Percentiles rank a stretch among this genome's conserved stretches.
These are phyloP conservation scores for Amoebophrya sp. DNA, from an alignment of 169 alveolate genomes.

Conservation along the genomic window DNA sequence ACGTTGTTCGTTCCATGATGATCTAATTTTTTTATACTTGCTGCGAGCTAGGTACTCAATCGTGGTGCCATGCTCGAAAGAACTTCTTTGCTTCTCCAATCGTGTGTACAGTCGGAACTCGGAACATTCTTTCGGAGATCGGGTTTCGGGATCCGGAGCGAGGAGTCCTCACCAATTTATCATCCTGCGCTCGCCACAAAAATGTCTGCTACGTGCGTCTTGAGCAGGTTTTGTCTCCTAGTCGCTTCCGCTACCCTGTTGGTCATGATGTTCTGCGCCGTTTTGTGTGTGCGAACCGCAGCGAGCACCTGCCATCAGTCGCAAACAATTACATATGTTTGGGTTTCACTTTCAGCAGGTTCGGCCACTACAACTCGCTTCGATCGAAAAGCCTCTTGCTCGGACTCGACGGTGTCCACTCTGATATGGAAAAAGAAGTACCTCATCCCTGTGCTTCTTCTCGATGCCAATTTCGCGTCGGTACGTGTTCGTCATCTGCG, in stretches of 20 bases:
- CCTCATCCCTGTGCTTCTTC: not conserved
- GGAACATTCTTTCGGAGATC: too few species aligned
- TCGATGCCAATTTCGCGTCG: not conserved
- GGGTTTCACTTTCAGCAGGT: not conserved
- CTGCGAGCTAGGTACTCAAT: too few species aligned
- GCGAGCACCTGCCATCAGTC: not conserved
- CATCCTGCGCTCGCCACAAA: not conserved
- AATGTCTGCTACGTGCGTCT: not conserved
- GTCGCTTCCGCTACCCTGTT: not conserved
- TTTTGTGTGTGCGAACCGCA: not conserved
- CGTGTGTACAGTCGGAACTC: too few species aligned
- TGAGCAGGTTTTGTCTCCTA: not conserved
- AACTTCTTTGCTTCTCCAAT: too few species aligned
- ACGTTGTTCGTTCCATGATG: too few species aligned
- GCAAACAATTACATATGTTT: not conserved
- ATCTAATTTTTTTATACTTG: too few species aligned
- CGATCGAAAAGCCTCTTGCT: not conserved
- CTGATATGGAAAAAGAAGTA: not conserved
- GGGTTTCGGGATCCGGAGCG: too few species aligned
- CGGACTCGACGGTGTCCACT: not conserved
- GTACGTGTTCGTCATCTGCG: not conserved
- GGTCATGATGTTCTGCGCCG: not conserved
- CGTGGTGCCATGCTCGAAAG: too few species aligned
- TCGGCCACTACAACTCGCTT: not conserved
- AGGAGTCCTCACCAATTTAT: too few species aligned